phyloP scores from a whole-genome alignment of 352 stramenopile species.

The Peronospora destructor region DNA sequence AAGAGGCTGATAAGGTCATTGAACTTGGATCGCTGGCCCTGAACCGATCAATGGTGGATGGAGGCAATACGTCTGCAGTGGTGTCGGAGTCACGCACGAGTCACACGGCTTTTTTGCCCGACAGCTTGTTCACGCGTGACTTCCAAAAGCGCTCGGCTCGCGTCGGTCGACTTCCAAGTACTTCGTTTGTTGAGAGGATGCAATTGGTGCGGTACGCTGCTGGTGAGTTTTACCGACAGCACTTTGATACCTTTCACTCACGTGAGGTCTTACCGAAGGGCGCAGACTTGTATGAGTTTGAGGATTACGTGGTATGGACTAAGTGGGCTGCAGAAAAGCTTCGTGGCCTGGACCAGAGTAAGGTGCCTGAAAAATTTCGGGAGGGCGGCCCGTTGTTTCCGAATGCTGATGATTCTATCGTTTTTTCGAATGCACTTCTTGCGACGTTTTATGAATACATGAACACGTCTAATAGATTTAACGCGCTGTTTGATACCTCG shows the following conservation, averaged over 20 bases:
- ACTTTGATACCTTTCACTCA: conserved; percentile 80
- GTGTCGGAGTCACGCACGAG: conserved; percentile 65
- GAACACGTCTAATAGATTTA: conserved; percentile 53
- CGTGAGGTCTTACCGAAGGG: conserved; percentile 58
- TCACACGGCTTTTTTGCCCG: conserved; percentile 71
- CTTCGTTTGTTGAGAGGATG: conserved; percentile 59
- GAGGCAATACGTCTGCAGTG: conserved; percentile 52
- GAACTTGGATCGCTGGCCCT: conserved; percentile 41
- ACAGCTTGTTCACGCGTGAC: conserved; percentile 60
- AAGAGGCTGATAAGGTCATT: conserved; percentile 55
- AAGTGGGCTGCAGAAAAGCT: conserved; percentile 54
- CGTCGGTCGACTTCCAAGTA: conserved; percentile 60
- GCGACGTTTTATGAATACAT: conserved; percentile 51
- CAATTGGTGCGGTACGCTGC: conserved; percentile 74
- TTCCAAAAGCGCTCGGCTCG: conserved; percentile 57
- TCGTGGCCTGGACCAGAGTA: conserved; percentile 30
- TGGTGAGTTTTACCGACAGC: conserved; percentile 79
- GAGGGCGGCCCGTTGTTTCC: conserved; percentile 57
- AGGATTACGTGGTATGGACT: conserved; percentile 65
- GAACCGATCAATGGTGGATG: conserved; percentile 64
- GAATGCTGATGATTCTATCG: conserved; percentile 36
- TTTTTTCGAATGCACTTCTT: conserved; percentile 60
- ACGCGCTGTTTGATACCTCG: conserved; percentile 42
- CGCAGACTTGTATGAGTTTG: conserved; percentile 26
- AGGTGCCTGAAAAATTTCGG: conserved; percentile 50